phyloP scores from a whole-genome alignment of 148 eudicot genomes.

The Cornus florida region DNA sequence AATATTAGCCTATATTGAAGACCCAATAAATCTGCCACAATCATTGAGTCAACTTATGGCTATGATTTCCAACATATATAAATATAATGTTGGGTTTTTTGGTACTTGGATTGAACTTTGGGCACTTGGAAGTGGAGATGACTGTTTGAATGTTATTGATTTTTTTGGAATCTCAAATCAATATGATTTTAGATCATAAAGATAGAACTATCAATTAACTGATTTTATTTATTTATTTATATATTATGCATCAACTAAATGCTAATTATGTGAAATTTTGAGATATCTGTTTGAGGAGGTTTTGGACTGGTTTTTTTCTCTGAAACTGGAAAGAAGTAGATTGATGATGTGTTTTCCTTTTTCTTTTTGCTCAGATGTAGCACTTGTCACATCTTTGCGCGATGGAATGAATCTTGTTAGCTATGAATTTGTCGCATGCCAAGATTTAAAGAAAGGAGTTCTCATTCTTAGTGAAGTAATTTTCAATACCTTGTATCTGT shows the following conservation, averaged over 20 bases:
- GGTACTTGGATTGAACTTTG: not conserved
- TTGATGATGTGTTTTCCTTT: not conserved
- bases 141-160: not conserved
- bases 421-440: slow-evolving; percentile 98
- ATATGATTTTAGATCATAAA: not conserved
- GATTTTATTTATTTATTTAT: not conserved
- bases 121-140: not conserved
- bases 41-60: no score
- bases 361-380: slow-evolving; percentile 62
- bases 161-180: not conserved
- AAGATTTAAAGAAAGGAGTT: slow-evolving; percentile 83
- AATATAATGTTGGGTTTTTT: not conserved
- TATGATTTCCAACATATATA: no score
- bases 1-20: no score
- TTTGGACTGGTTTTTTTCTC: no score
- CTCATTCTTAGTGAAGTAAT: slow-evolving; percentile 94
- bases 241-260: not conserved
- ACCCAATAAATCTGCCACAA: no score
- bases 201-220: not conserved
- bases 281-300: no score
- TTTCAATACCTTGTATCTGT: slow-evolving; percentile 10
- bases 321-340: not conserved
- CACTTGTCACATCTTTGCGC: slow-evolving; percentile 89
- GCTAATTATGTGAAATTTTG: not conserved
- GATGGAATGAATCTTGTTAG: slow-evolving; percentile 99